Base-by-base conservation (phyloP, 768 basidiomycete species). In the Xerocomus potaroensis region DNA sequence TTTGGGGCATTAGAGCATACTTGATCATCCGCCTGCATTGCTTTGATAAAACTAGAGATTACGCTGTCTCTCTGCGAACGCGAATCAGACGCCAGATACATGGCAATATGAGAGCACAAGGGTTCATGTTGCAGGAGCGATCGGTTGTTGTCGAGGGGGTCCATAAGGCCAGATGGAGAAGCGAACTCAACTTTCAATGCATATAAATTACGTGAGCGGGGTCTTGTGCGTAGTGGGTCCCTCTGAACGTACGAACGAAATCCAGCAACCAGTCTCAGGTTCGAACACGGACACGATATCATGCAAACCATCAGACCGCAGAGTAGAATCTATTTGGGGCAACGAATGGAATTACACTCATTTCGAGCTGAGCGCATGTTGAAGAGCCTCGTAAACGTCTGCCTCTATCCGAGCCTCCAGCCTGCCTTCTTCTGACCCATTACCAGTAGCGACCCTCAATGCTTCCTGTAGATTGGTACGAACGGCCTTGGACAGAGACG, bases 351-450 rank as follows among this genome's bases (percentile, higher is more conserved):
- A 43, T 34, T 43, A 46, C 49, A 53, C 55, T 50, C 69, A 78
- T 62, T 74, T 75, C 42, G 73, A 68, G 42, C 67, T 65, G 55
- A 98, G 69, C 56, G 92, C 92, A 54, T 87, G 80, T 67, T 97
- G 94, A 49, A 99, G 76, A 34, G 91, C 81, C 75, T 98, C 96
- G 65, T 94, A 97, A 47, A 98, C 94, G 63, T 95, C 93, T 29
- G 88, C 87, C 72, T 99, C 95, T 65, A 97, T 81, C 56, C 82
- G 80, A 26, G 94, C 96, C 72, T 94, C 93, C 50, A 84, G 72
- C 76, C 92, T 98, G 69, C 92, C 92, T 58, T 85, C 84, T 68
- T 97, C 96, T 36, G 91, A 83, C 24, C 92, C 94, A 61, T 76
- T 87, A 34, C 93, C 91, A 33, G 75, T 66, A 2, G 83, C 78